Conservation (phyloP, 2,329 filamentous ascomycete genomes). For the Cytospora chrysosperma region DNA sequence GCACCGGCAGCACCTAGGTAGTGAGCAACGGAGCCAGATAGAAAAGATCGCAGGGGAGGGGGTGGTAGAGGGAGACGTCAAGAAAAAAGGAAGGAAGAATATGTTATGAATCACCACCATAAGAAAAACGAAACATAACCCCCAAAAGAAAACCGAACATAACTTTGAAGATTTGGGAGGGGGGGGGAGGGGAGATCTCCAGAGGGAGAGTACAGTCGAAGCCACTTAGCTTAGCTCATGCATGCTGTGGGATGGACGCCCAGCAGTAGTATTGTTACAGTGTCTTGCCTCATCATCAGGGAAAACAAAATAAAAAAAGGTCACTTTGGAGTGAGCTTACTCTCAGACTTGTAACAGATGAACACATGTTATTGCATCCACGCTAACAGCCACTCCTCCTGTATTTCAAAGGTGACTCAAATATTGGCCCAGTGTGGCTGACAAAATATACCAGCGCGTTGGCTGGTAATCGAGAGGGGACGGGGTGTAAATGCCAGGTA, state of each 20-base stretch:
- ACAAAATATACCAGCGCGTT: neutral
- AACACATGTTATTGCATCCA: neutral
- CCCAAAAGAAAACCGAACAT: neutral
- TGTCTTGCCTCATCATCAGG: neutral
- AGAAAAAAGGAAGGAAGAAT: neutral
- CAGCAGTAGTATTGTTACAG: conserved; percentile 16
- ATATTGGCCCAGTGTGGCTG: neutral
- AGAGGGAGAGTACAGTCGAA: conserved; percentile 2
- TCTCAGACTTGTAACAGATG: neutral
- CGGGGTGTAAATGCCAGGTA: neutral
- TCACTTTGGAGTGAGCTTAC: conserved; percentile 4
- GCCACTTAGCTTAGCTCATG: conserved; percentile 2
- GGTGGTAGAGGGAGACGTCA: neutral
- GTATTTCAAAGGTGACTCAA: neutral
- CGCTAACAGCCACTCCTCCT: neutral
- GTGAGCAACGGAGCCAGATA: neutral
- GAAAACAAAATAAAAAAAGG: too few relatives aligned
- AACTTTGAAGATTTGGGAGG: neutral
- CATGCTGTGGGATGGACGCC: conserved; percentile 8
- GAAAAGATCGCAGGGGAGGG: neutral
- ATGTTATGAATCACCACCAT: neutral
- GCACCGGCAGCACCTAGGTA: too few relatives aligned
- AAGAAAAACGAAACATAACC: too few relatives aligned
- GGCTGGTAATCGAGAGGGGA: neutral
- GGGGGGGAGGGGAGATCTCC: neutral